Evolutionary conservation across 805 yeast genomes (phyloP).

Genomic region (Pichia paraexigua): DNA sequence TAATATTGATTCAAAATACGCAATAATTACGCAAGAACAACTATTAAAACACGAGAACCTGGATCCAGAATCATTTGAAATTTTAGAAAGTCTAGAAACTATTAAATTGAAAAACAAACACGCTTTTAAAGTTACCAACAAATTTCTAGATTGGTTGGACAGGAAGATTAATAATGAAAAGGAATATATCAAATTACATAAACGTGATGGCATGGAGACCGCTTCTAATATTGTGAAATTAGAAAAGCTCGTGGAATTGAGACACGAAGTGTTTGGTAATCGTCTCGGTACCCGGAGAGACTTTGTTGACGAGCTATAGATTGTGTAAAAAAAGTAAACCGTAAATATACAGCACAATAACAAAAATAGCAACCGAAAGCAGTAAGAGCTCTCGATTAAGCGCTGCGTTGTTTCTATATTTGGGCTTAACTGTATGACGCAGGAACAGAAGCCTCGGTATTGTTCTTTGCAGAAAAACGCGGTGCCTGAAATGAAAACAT

Average conservation of each 20-base stretch:
- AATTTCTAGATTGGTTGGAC: slow-evolving; percentile 56
- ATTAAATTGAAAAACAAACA: slow-evolving; percentile 26
- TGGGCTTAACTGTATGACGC: neutral
- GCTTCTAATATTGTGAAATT: slow-evolving; percentile 12
- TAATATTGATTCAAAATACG: slow-evolving; percentile 26
- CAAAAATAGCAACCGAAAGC: too few relatives aligned
- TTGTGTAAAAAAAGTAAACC: neutral
- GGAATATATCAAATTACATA: slow-evolving; percentile 18
- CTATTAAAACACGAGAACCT: slow-evolving; percentile 21
- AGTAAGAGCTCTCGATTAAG: too few relatives aligned
- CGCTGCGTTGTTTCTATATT: too few relatives aligned
- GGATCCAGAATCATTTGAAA: slow-evolving; percentile 32
- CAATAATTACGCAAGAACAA: slow-evolving; percentile 31
- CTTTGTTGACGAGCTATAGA: slow-evolving; percentile 18
- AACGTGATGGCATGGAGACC: slow-evolving; percentile 1
- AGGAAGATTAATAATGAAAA: slow-evolving; percentile 19
- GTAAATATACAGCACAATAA: too few relatives aligned
- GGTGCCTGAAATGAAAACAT: neutral
- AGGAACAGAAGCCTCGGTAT: neutral
- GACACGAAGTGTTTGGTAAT: slow-evolving; percentile 74
- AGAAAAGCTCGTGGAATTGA: slow-evolving; percentile 24
- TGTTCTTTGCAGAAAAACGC: neutral
- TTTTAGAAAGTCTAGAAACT: slow-evolving; percentile 33
- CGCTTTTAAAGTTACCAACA: slow-evolving; percentile 28
- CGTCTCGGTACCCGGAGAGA: slow-evolving; percentile 62